phyloP scores from a whole-genome alignment of 768 basidiomycete genomes.

The Filobasidium floriforme region DNA sequence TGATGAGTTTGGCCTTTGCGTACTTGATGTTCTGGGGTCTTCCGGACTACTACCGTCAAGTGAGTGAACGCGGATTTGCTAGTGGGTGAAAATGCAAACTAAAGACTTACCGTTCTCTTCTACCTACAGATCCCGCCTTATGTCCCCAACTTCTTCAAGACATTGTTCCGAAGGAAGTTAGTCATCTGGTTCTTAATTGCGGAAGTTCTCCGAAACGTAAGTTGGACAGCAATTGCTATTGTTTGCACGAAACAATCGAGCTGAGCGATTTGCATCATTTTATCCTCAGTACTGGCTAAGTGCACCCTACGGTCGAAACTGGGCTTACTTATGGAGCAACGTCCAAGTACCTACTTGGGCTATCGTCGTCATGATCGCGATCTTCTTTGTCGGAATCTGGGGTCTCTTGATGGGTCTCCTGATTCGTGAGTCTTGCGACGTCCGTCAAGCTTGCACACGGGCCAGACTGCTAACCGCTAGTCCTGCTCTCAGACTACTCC shows the following conservation, averaged over 20 bases:
- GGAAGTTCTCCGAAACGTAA: constrained; percentile 69
- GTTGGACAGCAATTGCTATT: constrained; percentile 45
- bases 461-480: constrained; percentile 11
- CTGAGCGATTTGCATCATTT: constrained; percentile 53
- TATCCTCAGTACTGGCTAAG: constrained; percentile 37
- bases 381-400: constrained; percentile 87
- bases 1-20: constrained; percentile 66
- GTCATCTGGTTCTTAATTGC: constrained; percentile 93
- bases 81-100: not conserved
- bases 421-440: constrained; percentile 46
- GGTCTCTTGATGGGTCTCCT: constrained; percentile 63
- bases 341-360: constrained; percentile 74
- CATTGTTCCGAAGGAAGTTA: constrained; percentile 79
- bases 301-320: constrained; percentile 65
- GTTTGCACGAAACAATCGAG: constrained; percentile 46
- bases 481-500: constrained; percentile 54
- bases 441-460: not conserved
- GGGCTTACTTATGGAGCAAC: constrained; percentile 79
- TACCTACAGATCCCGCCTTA: constrained; percentile 84
- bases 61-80: constrained; percentile 12
- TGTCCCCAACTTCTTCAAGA: constrained; percentile 83
- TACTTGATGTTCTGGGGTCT: constrained; percentile 79
- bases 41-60: constrained; percentile 56
- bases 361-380: constrained; percentile 66
- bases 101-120: not conserved